Percentiles rank a stretch among this genome's conserved stretches.
phyloP scores from a whole-genome alignment of 116 monocot species.

The Papilionanthe hybrid region DNA sequence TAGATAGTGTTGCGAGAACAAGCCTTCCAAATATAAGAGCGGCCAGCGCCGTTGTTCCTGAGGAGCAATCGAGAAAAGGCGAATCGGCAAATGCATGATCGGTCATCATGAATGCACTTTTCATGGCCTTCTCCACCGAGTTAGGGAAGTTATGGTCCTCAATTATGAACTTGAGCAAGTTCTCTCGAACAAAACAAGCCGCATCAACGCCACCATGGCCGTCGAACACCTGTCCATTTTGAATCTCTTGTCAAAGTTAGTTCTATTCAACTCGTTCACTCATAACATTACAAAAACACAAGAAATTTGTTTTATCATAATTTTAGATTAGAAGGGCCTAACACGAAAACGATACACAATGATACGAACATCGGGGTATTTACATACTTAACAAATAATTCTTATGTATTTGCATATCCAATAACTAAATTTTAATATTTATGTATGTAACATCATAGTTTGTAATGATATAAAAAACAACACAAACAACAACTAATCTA shows the following conservation, averaged over 20 bases:
- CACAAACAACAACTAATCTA: too few relatives aligned
- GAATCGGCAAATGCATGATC: slow-evolving; percentile 90
- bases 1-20: neutral
- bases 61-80: slow-evolving; percentile 55
- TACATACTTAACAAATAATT: too few relatives aligned
- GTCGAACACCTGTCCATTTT: slow-evolving; percentile 76
- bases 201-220: slow-evolving; percentile 95
- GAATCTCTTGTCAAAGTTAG: neutral
- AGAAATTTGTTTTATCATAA: neutral
- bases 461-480: too few relatives aligned
- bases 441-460: too few relatives aligned
- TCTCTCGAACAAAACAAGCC: slow-evolving; percentile 64
- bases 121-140: slow-evolving; percentile 60
- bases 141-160: slow-evolving; percentile 71
- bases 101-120: slow-evolving; percentile 66
- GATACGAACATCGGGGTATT: neutral
- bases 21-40: slow-evolving; percentile 88
- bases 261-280: neutral
- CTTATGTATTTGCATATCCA: too few relatives aligned
- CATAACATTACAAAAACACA: neutral
- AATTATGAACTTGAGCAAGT: slow-evolving; percentile 75
- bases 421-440: too few relatives aligned
- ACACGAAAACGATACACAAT: neutral
- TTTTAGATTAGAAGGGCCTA: neutral
- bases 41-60: slow-evolving; percentile 89